Evolutionary conservation across 225 moss, liverwort and hornwort genomes (phyloP), one percentile per base, ranked within the genome.

Genomic region (Marchantia paleacea): DNA sequence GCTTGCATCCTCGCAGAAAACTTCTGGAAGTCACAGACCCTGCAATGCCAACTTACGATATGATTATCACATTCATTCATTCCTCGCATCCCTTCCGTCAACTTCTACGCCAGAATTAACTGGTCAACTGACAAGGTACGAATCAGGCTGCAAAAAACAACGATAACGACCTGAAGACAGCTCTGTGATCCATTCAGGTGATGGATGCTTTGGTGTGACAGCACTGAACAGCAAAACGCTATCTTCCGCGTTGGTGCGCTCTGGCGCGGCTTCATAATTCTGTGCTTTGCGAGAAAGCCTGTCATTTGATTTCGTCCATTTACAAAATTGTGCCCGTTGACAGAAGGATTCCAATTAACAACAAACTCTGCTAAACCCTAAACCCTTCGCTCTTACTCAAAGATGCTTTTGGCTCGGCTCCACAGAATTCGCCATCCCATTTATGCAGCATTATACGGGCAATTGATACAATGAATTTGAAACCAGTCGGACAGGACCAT

Each of bases 1-100:
- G 48, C 48, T 50, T 64, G 39, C 77, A 77, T 47, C 62, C 63
- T 62, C 12, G 62, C 77, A 64, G 61, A 13, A 19, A 62, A 64
- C 24, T 48, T 58, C 62, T 48, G 25, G 76, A 76, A 7, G 76
- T 39, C 31, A 76, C 57, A 39, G 30, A 76, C 60, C 8, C 62
- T 60, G 62, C 61, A n/a, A 48, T 19, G 39, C 61, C 61, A 57
- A 75, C 60, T 53, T 75, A 49, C 51, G 52, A n/a, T 22, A 50
- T 6, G n/a, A 12, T n/a, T 8, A 29, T 12, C 24, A 30, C 5
- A 28, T 67, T 67, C 67, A 39, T 28, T 12, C 26, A 10, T 30
- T 67, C 8, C 63, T 67, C 24, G 24, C 25, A 30, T 28, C 30
- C n/a, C 12, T 6, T 12, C 10, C 0, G 28, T 25, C 26, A 10